Percentiles rank a stretch among this genome's conserved stretches.
Evolutionary conservation across 2,329 filamentous ascomycete genomes (phyloP).

Genomic region (Corynespora cassiicola): DNA sequence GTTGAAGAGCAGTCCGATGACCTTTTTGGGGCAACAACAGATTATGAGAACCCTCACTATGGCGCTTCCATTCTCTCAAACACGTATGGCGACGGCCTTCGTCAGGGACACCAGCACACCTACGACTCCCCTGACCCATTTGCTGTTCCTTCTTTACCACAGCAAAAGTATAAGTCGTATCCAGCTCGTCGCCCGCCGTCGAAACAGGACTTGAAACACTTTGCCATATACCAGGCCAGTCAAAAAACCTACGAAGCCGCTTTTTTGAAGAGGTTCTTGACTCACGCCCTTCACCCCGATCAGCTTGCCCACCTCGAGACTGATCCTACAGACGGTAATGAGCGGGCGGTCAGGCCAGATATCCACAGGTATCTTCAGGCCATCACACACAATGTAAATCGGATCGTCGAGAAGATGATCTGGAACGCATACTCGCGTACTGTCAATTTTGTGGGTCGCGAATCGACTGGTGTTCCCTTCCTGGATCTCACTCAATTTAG

Average conservation of each 20-base stretch:
- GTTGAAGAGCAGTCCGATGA: too few species aligned
- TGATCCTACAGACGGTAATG: background rate
- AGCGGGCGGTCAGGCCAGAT: too few species aligned
- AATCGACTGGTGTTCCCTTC: conserved; percentile 20
- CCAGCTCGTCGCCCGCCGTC: conserved; percentile 22
- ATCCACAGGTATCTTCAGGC: conserved; percentile 22
- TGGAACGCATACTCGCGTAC: conserved; percentile 27
- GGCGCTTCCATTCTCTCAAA: too few species aligned
- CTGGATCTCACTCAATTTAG: conserved; percentile 23
- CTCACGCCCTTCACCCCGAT: conserved; percentile 24
- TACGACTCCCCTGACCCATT: too few species aligned
- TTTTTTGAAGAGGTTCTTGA: conserved; percentile 26
- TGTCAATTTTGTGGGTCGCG: conserved; percentile 24
- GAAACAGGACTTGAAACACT: conserved; percentile 23
- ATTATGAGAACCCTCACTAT: too few species aligned
- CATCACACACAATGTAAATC: conserved; percentile 19
- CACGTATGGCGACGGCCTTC: too few species aligned
- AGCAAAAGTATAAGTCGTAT: too few species aligned
- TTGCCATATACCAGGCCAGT: conserved; percentile 30
- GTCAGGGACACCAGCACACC: too few species aligned
- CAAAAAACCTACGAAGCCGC: conserved; percentile 32
- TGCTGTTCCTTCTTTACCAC: too few species aligned
- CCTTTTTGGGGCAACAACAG: too few species aligned
- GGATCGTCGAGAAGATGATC: conserved; percentile 29
- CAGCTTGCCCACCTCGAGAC: conserved; percentile 16